phyloP scores from a whole-genome alignment of 306 rosid genomes.

The Dalbergia oliveri region DNA sequence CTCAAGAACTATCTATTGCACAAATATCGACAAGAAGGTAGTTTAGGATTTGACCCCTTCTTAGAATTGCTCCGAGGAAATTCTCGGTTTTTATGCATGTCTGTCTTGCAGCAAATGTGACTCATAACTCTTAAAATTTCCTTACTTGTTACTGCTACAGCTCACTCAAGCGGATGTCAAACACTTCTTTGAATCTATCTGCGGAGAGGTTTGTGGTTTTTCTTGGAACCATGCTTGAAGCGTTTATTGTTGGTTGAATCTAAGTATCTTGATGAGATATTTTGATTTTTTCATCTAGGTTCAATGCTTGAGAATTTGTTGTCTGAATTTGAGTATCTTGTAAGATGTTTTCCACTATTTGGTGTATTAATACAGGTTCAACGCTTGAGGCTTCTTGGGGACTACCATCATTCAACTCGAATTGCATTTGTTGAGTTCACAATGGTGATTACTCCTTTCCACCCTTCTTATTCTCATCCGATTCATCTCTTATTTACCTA shows the following conservation, averaged over 20 bases:
- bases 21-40: slow-evolving; percentile 98
- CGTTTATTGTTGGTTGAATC: slow-evolving; percentile 32
- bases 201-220: slow-evolving; percentile 89
- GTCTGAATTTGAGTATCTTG: slow-evolving; percentile 30
- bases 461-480: slow-evolving; percentile 18
- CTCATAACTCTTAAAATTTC: slow-evolving; percentile 26
- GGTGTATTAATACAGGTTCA: slow-evolving; percentile 68
- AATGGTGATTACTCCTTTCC: slow-evolving; percentile 61
- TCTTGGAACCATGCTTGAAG: slow-evolving; percentile 7
- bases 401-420: slow-evolving; percentile 95
- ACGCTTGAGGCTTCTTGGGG: slow-evolving; percentile 96
- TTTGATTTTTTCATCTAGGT: slow-evolving; percentile 51
- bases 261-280: slow-evolving; percentile 27
- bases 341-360: slow-evolving; percentile 41
- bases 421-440: slow-evolving; percentile 93
- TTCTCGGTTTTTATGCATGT: background rate
- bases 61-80: slow-evolving; percentile 31
- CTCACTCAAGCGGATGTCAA: slow-evolving; percentile 96
- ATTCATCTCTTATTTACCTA: slow-evolving; percentile 20
- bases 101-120: slow-evolving; percentile 29
- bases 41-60: slow-evolving; percentile 31
- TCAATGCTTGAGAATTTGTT: slow-evolving; percentile 61
- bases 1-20: slow-evolving; percentile 96
- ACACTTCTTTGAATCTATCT: slow-evolving; percentile 85
- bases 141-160: slow-evolving; percentile 55